These are phyloP conservation scores for Tulasnella sp. DNA, from an alignment of 768 basidiomycete species.

Conservation along the genomic window DNA sequence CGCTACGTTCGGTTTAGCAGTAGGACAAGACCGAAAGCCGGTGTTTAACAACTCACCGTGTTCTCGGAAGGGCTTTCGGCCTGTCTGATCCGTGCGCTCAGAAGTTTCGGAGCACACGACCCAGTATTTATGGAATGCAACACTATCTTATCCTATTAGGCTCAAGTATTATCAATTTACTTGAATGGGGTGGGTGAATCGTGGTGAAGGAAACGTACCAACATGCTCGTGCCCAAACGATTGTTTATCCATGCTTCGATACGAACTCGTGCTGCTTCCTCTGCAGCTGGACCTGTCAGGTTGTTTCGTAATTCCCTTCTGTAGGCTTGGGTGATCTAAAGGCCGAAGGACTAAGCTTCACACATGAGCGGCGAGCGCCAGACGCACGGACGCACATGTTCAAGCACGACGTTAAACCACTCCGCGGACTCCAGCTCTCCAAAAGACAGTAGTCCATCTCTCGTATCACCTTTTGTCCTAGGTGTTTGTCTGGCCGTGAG, in stretches of 20 bases:
- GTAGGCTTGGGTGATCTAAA: conserved; percentile 60
- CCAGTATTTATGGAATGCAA: conserved; percentile 80
- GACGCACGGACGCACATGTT: conserved; percentile 45
- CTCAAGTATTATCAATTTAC: not conserved
- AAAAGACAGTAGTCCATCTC: not conserved
- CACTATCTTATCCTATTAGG: conserved; percentile 62
- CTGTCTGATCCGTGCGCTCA: conserved; percentile 49
- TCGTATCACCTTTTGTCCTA: conserved; percentile 1
- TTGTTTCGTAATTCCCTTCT: conserved; percentile 64
- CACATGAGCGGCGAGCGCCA: not conserved
- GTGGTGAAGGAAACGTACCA: conserved; percentile 35
- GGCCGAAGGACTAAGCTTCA: not conserved
- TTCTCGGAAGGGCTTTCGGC: not conserved
- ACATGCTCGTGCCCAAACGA: conserved; percentile 53
- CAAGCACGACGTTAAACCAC: conserved; percentile 82
- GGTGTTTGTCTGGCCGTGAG: conserved; percentile 12
- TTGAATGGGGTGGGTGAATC: conserved; percentile 5
- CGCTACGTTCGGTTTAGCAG: conserved; percentile 35
- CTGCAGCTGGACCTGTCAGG: conserved; percentile 56
- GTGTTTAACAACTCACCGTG: not conserved
- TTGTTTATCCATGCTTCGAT: conserved; percentile 75
- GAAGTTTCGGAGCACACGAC: conserved; percentile 61
- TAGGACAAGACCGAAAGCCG: not conserved
- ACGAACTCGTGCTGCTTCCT: conserved; percentile 66
- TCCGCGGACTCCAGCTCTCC: conserved; percentile 55